These are phyloP conservation scores for Trichoderma simmonsii DNA, from an alignment of 2,329 filamentous ascomycete species.

Conservation along the genomic window DNA sequence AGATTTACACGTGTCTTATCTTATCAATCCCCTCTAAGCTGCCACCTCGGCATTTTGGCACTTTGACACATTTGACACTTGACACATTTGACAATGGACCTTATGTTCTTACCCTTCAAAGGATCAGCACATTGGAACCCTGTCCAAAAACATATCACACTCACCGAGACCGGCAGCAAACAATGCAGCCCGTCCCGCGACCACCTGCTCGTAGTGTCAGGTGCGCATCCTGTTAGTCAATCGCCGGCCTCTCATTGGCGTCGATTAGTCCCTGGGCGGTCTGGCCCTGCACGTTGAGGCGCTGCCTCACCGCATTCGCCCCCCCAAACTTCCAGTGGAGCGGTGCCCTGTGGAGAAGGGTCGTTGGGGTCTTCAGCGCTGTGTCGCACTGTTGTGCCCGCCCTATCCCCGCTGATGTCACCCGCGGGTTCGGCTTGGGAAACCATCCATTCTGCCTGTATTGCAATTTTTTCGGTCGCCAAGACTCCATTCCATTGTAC, in stretches of 20 bases:
- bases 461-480: neutral
- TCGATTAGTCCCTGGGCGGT: neutral
- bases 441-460: neutral
- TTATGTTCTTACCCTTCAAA: too few species aligned
- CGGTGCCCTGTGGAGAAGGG: neutral
- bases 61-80: neutral
- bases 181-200: neutral
- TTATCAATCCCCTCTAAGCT: neutral
- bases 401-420: constrained; percentile 14
- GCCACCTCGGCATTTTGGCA: neutral
- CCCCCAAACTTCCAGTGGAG: constrained; percentile 1
- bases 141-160: neutral
- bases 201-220: neutral
- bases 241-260: constrained; percentile 1
- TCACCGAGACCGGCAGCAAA: constrained; percentile 11
- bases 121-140: neutral
- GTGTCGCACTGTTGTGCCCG: constrained; percentile 1
- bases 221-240: neutral
- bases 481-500: neutral
- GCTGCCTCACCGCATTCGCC: constrained; percentile 4
- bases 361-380: neutral
- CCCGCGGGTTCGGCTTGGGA: constrained; percentile 11
- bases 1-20: neutral
- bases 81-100: neutral
- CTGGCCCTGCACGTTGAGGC: constrained; percentile 2